phyloP scores from a whole-genome alignment of 495 filamentous ascomycete genomes.

The Immersiella caudata region DNA sequence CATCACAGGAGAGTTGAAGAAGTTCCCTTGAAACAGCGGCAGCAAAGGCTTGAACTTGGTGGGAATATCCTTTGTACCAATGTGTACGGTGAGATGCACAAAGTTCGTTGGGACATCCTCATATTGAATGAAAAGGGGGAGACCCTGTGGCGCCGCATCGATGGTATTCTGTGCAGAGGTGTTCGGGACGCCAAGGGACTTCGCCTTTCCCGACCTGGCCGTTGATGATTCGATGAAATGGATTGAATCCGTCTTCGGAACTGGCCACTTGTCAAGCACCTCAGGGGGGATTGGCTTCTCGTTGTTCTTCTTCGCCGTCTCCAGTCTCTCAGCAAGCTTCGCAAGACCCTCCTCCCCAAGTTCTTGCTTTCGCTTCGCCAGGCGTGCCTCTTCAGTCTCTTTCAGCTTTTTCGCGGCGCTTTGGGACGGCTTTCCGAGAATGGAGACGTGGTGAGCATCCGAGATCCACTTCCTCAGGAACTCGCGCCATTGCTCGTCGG shows the following conservation, averaged over 20 bases:
- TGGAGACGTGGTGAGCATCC: constrained; percentile 81
- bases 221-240: constrained; percentile 91
- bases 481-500: constrained; percentile 75
- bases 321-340: constrained; percentile 72
- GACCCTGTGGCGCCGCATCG: constrained; percentile 62
- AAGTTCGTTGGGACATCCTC: constrained; percentile 91
- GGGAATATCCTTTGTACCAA: constrained; percentile 75
- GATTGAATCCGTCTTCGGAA: constrained; percentile 83
- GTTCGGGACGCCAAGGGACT: constrained; percentile 63
- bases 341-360: constrained; percentile 61
- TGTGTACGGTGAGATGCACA: constrained; percentile 74
- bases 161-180: constrained; percentile 77
- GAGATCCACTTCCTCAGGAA: constrained; percentile 84
- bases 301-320: constrained; percentile 77
- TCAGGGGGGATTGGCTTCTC: constrained; percentile 77
- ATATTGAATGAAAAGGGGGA: constrained; percentile 93
- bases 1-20: constrained; percentile 87
- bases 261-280: constrained; percentile 74
- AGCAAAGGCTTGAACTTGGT: constrained; percentile 78
- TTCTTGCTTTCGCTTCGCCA: constrained; percentile 56
- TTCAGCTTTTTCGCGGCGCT: constrained; percentile 73
- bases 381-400: constrained; percentile 64
- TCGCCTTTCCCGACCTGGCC: constrained; percentile 80
- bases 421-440: constrained; percentile 81
- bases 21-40: constrained; percentile 81